phyloP scores from a whole-genome alignment of 305 asterid species.

The Fraxinus paxiana region DNA sequence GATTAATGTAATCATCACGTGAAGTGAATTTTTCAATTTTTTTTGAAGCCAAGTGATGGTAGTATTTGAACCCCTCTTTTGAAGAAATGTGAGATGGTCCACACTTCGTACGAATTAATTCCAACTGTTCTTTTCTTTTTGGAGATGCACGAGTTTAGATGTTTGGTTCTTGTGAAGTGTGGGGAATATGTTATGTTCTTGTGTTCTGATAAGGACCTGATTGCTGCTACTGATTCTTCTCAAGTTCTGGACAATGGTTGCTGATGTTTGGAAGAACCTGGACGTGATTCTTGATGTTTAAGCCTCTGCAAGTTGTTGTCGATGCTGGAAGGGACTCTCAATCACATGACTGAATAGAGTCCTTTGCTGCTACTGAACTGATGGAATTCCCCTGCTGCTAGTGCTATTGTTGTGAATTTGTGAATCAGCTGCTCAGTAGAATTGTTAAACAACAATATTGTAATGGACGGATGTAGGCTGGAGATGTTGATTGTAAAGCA shows the following conservation, averaged over 20 bases:
- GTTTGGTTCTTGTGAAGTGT: not conserved
- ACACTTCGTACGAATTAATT: not conserved
- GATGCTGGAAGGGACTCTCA: not conserved
- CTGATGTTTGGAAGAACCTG: not conserved
- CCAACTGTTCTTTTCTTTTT: not conserved
- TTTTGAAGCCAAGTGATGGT: not conserved
- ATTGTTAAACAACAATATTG: not conserved
- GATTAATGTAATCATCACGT: not conserved
- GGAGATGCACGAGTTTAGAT: not conserved
- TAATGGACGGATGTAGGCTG: not conserved
- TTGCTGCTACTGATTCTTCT: not conserved
- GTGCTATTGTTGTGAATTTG: not conserved
- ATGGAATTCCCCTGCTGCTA: not conserved
- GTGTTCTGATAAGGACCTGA: not conserved
- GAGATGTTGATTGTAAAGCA: not conserved
- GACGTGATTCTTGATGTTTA: not conserved
- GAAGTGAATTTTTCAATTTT: not conserved
- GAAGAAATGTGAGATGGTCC: not conserved
- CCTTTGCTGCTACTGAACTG: not conserved
- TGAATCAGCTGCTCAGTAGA: not conserved
- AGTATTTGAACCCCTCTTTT: not conserved
- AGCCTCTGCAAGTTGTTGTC: not conserved
- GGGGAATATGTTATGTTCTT: not conserved
- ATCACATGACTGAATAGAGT: not conserved
- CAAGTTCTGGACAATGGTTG: not conserved